These are phyloP conservation scores for Cercospora zeina DNA, from an alignment of 2,329 filamentous ascomycete species.

Conservation along the genomic window DNA sequence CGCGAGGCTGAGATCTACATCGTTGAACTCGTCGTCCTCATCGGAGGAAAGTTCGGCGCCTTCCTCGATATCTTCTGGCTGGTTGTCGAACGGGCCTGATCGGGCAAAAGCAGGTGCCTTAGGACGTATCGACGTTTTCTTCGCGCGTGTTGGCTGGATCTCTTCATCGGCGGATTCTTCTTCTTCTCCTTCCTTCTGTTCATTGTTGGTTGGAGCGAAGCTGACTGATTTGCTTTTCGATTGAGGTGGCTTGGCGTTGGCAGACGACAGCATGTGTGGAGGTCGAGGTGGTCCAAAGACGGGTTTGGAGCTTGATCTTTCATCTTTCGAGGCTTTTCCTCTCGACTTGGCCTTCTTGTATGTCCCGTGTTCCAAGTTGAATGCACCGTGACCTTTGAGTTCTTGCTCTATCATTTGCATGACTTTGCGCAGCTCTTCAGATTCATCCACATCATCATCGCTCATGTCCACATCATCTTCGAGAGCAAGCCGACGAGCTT, in stretches of 20 bases:
- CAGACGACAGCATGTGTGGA: constrained; percentile 30
- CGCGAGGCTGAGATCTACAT: constrained; percentile 82
- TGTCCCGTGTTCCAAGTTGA: constrained; percentile 50
- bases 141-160: constrained; percentile 41
- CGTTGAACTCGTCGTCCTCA: constrained; percentile 57
- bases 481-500: constrained; percentile 41
- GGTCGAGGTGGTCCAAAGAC: constrained; percentile 38
- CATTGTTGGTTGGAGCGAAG: constrained; percentile 29
- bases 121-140: not conserved
- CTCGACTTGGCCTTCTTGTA: constrained; percentile 32
- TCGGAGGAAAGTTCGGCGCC: constrained; percentile 43
- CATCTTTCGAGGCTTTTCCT: constrained; percentile 32
- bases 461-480: constrained; percentile 49
- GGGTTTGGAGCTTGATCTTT: constrained; percentile 25
- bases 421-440: constrained; percentile 64
- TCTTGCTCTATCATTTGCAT: constrained; percentile 72
- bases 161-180: constrained; percentile 40
- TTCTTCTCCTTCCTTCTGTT: constrained; percentile 35
- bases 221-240: constrained; percentile 17
- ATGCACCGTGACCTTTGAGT: constrained; percentile 66
- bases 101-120: constrained; percentile 11
- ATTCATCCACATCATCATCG: constrained; percentile 49
- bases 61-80: constrained; percentile 25
- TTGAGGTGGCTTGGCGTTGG: not conserved
- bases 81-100: constrained; percentile 7